Base-by-base conservation (phyloP, 805 yeast species). In the Candida schatavii region DNA sequence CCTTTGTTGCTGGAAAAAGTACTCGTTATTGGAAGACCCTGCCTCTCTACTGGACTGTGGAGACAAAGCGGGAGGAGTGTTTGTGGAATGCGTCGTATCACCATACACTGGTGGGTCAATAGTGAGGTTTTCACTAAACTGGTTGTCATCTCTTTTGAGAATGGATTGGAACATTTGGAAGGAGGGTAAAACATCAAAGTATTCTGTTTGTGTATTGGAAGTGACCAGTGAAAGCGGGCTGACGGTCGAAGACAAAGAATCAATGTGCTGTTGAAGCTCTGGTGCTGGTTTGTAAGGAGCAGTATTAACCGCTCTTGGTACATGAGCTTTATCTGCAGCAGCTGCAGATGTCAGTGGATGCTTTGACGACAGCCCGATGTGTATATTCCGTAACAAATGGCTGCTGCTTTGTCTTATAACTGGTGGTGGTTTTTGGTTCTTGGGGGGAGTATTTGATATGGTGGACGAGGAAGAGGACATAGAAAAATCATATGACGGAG, bases 111-210 rank as follows among this genome's bases (percentile, higher is more conserved):
- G 75, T 2, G 74, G 73, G 4, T 43, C 33, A 0, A 59, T 59
- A 15, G 55, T 42, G 11, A 59, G 48, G 39, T 62, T 56, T 42
- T 70, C 74, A 39, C 54, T 56, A 39, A 68, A 67, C 44, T 70
- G 72, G 23, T 50, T 48, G 41, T 64, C 69, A 54, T 73, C 54
- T 56, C 79, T 41, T 53, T 69, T 46, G 62, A 74, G 48, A 52
- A 73, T 60, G 50, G 75, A 72, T 49, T 78, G 80, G 51, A 79
- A 81, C 81, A 83, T 78, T 46, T 81, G 85, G 52, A 81, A 83
- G 0, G 87, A 80, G 0, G 88, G 89, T 27, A 83, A 56, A 2
- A 82, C 75, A 49, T 82, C 87, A 39, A 78, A 70, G 43, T 66
- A 64, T 37, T 65, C 66, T 2, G 70, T 64, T 36, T 62, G 66